A percentile compares a stretch with the other conserved stretches of the same genome.
Conservation (phyloP, 2,329 filamentous ascomycete species). For the Trichoderma endophyticum region DNA sequence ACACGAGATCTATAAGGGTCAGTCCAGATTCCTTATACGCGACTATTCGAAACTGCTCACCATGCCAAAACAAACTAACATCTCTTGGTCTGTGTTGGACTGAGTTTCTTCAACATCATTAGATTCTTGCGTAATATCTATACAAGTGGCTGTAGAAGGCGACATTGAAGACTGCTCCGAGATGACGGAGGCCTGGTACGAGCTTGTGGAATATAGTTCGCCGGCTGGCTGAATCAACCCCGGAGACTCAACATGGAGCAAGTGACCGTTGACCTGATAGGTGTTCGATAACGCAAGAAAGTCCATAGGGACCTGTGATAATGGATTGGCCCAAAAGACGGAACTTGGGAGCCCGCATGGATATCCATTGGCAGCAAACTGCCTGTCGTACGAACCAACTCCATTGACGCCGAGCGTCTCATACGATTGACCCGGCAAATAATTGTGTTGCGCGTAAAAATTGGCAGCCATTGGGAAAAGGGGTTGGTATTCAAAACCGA, state of each 20-base stretch:
- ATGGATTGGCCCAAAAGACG: background rate
- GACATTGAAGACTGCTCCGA: background rate
- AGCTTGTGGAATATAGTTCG: background rate
- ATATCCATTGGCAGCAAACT: background rate
- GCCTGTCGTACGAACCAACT: background rate
- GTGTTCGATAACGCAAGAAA: background rate
- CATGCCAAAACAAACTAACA: background rate
- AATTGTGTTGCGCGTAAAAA: background rate
- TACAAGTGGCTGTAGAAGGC: background rate
- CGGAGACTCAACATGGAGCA: background rate
- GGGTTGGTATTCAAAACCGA: background rate
- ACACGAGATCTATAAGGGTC: background rate
- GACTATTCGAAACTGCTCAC: background rate
- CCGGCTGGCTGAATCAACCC: background rate
- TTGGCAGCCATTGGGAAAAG: background rate
- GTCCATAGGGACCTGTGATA: background rate
- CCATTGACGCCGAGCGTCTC: background rate
- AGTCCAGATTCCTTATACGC: background rate
- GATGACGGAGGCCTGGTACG: background rate
- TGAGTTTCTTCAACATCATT: background rate
- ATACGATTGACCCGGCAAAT: background rate
- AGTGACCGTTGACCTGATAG: background rate
- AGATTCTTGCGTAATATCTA: background rate
- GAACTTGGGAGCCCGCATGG: background rate
- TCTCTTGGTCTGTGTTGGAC: background rate